A percentile compares a stretch with the other conserved stretches of the same genome.
phyloP scores from a whole-genome alignment of 495 filamentous ascomycete species.

The Aspergillus saccharolyticus region DNA sequence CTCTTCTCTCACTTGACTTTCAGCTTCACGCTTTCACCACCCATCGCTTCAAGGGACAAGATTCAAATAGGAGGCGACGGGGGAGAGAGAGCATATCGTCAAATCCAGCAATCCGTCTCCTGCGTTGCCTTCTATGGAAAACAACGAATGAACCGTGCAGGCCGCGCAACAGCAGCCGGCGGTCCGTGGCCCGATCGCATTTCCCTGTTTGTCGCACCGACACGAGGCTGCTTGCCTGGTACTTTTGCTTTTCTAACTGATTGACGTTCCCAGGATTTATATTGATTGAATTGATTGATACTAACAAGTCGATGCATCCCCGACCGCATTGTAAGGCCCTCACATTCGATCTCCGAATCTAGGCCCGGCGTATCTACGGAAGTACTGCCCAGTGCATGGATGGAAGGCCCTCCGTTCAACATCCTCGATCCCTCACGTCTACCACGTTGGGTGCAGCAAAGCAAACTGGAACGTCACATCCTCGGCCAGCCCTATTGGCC shows the following conservation, averaged over 20 bases:
- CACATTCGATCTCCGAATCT: slow-evolving; percentile 1
- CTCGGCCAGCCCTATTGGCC: too few relatives aligned
- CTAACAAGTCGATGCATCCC: background rate
- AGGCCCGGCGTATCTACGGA: background rate
- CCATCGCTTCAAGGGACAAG: background rate
- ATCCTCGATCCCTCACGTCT: too few relatives aligned
- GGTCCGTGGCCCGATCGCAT: slow-evolving; percentile 6
- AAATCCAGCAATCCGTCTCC: background rate
- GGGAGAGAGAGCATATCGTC: background rate
- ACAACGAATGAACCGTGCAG: background rate
- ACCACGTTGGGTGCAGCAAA: too few relatives aligned
- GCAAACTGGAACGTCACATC: too few relatives aligned
- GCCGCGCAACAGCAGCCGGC: background rate
- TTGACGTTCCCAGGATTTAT: too few relatives aligned
- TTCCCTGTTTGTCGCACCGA: slow-evolving; percentile 1
- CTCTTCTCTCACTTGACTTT: background rate
- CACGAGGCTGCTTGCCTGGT: slow-evolving; percentile 5
- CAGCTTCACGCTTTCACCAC: background rate
- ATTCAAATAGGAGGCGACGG: background rate
- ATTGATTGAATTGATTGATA: background rate
- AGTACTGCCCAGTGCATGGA: too few relatives aligned
- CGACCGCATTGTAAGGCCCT: background rate
- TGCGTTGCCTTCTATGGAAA: background rate
- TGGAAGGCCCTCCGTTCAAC: too few relatives aligned
- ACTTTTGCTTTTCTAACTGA: background rate